phyloP scores from a whole-genome alignment of 208 protist genomes.

The Acanthamoeba pearcei region DNA sequence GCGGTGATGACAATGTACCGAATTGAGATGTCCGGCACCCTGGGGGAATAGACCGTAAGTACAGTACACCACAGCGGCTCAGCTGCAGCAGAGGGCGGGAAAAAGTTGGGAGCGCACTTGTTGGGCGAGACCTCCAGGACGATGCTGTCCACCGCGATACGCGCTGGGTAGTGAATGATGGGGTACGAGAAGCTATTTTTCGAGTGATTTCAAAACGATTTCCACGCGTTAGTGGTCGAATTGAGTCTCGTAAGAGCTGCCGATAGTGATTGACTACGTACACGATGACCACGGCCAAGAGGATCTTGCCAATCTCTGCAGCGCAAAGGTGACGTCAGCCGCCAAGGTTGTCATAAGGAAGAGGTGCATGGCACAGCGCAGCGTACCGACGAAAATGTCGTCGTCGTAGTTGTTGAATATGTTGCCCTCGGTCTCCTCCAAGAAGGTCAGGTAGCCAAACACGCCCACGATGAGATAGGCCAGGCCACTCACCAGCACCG shows the following conservation, averaged over 20 bases:
- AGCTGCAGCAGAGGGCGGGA: not conserved
- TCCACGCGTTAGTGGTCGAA: not conserved
- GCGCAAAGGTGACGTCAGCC: not conserved
- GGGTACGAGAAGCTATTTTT: not conserved
- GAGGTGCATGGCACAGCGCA: no score
- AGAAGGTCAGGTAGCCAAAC: constrained; percentile 60
- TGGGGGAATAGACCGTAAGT: not conserved
- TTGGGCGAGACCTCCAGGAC: constrained; percentile 4
- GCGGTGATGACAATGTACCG: constrained; percentile 43
- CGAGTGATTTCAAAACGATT: not conserved
- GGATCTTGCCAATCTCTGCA: constrained; percentile 24
- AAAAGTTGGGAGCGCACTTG: not conserved
- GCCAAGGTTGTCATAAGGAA: not conserved
- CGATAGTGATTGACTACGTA: not conserved
- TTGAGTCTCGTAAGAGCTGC: no score
- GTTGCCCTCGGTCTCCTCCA: constrained; percentile 60
- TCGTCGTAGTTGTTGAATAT: constrained; percentile 65
- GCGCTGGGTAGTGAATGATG: constrained; percentile 34
- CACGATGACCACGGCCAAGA: constrained; percentile 42
- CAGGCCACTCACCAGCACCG: not conserved
- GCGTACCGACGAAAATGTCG: not conserved
- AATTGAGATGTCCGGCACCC: constrained; percentile 17
- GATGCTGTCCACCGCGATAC: constrained; percentile 11
- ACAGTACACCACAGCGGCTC: not conserved
- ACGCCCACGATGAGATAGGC: constrained; percentile 46